These are phyloP conservation scores for Emydomyces testavorans DNA, from an alignment of 2,329 filamentous ascomycete genomes.

Conservation along the genomic window DNA sequence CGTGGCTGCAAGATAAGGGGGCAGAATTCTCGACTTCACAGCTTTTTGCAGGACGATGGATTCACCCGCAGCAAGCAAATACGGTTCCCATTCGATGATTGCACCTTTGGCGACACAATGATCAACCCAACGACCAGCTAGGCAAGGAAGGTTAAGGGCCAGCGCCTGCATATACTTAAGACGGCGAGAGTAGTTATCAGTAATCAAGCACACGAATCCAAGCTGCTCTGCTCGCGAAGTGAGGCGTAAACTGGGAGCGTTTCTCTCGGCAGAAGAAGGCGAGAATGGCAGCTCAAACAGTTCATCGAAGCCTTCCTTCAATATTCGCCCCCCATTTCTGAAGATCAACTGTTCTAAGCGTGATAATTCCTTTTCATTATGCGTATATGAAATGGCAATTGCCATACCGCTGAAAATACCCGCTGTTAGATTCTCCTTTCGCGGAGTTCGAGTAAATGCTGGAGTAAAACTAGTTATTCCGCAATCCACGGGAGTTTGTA, in stretches of 20 bases:
- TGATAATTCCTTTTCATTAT: slow-evolving; percentile 46
- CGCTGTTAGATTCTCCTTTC: slow-evolving; percentile 23
- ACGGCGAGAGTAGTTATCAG: slow-evolving; percentile 73
- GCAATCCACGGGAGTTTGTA: slow-evolving; percentile 30
- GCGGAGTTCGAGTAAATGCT: slow-evolving; percentile 27
- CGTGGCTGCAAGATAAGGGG: slow-evolving; percentile 46
- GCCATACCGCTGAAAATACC: slow-evolving; percentile 67
- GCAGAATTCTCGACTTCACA: slow-evolving; percentile 60
- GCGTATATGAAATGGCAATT: slow-evolving; percentile 68
- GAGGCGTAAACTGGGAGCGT: slow-evolving; percentile 41
- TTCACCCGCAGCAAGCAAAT: slow-evolving; percentile 74
- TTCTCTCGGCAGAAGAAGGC: not conserved
- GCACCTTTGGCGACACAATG: slow-evolving; percentile 53
- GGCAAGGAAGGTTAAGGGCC: slow-evolving; percentile 74
- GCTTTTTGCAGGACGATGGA: slow-evolving; percentile 66
- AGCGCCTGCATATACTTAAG: slow-evolving; percentile 92
- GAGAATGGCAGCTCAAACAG: slow-evolving; percentile 49
- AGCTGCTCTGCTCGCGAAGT: slow-evolving; percentile 42
- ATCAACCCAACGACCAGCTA: slow-evolving; percentile 70
- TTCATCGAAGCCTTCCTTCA: slow-evolving; percentile 67
- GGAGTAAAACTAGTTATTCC: slow-evolving; percentile 38
- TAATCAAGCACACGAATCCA: slow-evolving; percentile 75
- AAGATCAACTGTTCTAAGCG: slow-evolving; percentile 52
- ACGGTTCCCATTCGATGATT: slow-evolving; percentile 64
- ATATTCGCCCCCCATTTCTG: slow-evolving; percentile 58